A percentile compares a stretch with the other conserved stretches of the same genome.
Conservation (phyloP, 202 grass and related monocot genomes). For the Dendrocalamus latiflorus region DNA sequence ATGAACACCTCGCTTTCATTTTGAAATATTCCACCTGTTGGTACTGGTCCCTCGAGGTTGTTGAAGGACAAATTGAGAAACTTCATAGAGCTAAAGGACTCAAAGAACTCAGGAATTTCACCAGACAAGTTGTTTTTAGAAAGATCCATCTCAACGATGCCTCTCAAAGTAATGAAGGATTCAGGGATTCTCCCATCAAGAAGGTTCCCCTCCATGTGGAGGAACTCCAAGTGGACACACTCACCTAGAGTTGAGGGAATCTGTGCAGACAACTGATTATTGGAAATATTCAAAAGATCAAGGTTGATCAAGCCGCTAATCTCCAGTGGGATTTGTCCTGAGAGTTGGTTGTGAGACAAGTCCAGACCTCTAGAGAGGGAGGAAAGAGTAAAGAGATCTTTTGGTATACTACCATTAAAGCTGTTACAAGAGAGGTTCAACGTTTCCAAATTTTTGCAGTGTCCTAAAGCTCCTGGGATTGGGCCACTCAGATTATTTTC, state of each 20-base stretch:
- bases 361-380: constrained; percentile 24
- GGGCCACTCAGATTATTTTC: constrained; percentile 27
- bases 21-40: constrained; percentile 42
- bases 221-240: constrained; percentile 37
- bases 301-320: constrained; percentile 33
- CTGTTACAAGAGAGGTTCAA: constrained; percentile 39
- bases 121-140: constrained; percentile 51
- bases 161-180: constrained; percentile 34
- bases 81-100: constrained; percentile 16
- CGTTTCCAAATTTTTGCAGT: neutral
- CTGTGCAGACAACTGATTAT: constrained; percentile 30
- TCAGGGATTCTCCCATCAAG: constrained; percentile 38
- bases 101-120: constrained; percentile 35
- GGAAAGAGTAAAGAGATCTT: constrained; percentile 29
- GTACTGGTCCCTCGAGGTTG: constrained; percentile 44
- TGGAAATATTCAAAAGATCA: constrained; percentile 19
- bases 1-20: constrained; percentile 35
- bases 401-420: constrained; percentile 43
- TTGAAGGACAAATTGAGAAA: constrained; percentile 66
- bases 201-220: constrained; percentile 41
- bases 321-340: constrained; percentile 30
- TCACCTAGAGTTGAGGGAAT: constrained; percentile 39
- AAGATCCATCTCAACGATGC: constrained; percentile 48
- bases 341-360: constrained; percentile 43
- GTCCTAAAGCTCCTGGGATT: constrained; percentile 31